Evolutionary conservation across 2,329 filamentous ascomycete genomes (phyloP), one percentile per base, ranked within the genome.

Genomic region (Aspergillus aculeatus): DNA sequence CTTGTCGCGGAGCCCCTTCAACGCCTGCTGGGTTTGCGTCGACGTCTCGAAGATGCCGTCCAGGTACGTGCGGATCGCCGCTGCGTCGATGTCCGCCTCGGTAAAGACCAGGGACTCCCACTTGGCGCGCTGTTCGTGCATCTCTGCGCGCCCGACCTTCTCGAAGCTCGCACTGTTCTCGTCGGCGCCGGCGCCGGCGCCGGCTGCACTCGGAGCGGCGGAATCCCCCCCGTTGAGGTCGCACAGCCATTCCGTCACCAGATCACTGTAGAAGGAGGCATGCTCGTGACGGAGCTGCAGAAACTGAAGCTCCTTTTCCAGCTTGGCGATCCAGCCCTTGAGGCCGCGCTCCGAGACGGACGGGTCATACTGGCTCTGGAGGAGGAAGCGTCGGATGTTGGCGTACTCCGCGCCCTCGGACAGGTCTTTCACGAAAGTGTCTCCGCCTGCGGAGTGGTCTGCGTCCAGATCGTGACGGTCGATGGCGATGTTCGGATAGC

Each of bases 51-150:
- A 88, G 0, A 87, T 75, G 1, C 71, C 63, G 11, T 78, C 72
- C 1, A 88, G 79, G 64, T 85, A 87, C 0, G 69, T 62, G 3
- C 75, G 71, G 58, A 88, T 82, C 10, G 73, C 76, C 3, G 62
- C 64, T 9, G 71, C 69, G 62, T 87, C 78, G 2, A 80, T 80
- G 16, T 81, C 67, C 4, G 78, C 70, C 3, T 59, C 32, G 10
- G 75, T 75, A 66, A 88, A 87, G n/a, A 85, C 83, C 56, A 81
- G 74, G 1, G 74, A 69, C 68, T 88, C 85, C 83, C 85, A 87
- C 12, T 73, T 76, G 1, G 77, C 74, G 21, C 84, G 78, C 62
- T 83, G 79, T 57, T 82, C 76, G 57, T 83, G 80, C 75, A 84
- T 83, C 64, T 84, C 82, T 44, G 80, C 77, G 16, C 81, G 76